phyloP scores from a whole-genome alignment of 192 early-diverging fungal species.

The Gaertneriomyces sp. region DNA sequence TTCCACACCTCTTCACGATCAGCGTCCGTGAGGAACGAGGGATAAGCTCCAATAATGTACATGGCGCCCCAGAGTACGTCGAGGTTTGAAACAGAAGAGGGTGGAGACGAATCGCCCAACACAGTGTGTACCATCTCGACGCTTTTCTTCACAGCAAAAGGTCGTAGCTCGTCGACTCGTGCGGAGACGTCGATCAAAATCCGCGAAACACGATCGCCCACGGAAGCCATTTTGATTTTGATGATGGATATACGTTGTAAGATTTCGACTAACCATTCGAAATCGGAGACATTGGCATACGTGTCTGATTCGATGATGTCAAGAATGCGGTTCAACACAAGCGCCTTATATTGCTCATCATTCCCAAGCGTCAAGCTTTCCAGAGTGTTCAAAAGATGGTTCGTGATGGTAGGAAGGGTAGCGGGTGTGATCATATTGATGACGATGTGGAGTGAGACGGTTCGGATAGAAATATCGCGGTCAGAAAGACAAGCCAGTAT shows the following conservation, averaged over 20 bases:
- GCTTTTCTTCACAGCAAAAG: slow-evolving; percentile 70
- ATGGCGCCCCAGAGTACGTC: slow-evolving; percentile 81
- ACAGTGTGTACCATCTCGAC: slow-evolving; percentile 55
- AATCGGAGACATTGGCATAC: slow-evolving; percentile 80
- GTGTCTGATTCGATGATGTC: slow-evolving; percentile 78
- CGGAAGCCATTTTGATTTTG: slow-evolving; percentile 66
- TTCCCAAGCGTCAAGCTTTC: too few species aligned
- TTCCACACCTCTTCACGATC: slow-evolving; percentile 21
- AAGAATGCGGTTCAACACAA: slow-evolving; percentile 53
- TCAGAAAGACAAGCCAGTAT: slow-evolving; percentile 89
- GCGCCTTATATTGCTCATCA: too few species aligned
- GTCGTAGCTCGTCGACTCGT: slow-evolving; percentile 78
- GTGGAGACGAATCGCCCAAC: slow-evolving; percentile 42
- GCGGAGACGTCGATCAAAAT: slow-evolving; percentile 88
- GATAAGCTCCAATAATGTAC: slow-evolving; percentile 90
- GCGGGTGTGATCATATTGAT: slow-evolving; percentile 64
- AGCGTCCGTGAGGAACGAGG: slow-evolving; percentile 30
- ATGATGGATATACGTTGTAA: slow-evolving; percentile 75
- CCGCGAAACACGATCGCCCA: slow-evolving; percentile 62
- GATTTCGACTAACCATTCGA: slow-evolving; percentile 86
- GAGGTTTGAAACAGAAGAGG: slow-evolving; percentile 36
- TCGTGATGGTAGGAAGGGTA: too few species aligned
- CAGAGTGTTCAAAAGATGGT: too few species aligned
- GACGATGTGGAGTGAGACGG: slow-evolving; percentile 81
- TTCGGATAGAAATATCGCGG: slow-evolving; percentile 85